These are phyloP conservation scores for Lotmaria passim DNA, from an alignment of 208 protist genomes.

Conservation along the genomic window DNA sequence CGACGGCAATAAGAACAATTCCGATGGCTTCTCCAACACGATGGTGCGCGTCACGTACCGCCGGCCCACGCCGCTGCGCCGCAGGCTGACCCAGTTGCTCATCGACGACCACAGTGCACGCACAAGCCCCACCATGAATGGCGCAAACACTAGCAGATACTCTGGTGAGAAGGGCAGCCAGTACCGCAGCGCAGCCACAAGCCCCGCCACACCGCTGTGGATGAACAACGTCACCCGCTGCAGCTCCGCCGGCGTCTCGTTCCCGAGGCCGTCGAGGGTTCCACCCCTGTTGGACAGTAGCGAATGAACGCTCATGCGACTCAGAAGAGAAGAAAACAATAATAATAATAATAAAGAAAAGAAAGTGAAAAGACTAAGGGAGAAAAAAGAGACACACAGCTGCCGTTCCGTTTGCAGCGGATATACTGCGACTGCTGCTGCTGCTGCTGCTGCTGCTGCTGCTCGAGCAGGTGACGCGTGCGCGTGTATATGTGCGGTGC, in stretches of 20 bases:
- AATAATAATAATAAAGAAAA: neutral
- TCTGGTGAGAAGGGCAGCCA: conserved; percentile 22
- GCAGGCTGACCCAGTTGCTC: neutral
- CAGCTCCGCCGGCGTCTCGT: neutral
- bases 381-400: neutral
- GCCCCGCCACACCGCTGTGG: conserved; percentile 2
- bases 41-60: conserved; percentile 15
- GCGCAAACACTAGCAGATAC: conserved; percentile 31
- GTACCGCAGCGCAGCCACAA: conserved; percentile 12
- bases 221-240: conserved; percentile 12
- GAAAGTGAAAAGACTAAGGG: neutral
- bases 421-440: too few relatives aligned
- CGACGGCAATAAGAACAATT: conserved; percentile 23
- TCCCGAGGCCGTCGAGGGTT: neutral
- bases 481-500: too few relatives aligned
- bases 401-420: too few relatives aligned
- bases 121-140: conserved; percentile 33
- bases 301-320: neutral
- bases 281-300: neutral
- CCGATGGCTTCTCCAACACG: conserved; percentile 29
- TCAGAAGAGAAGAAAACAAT: too few relatives aligned
- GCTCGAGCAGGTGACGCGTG: too few relatives aligned
- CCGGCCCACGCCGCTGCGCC: conserved; percentile 9
- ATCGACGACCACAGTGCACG: conserved; percentile 34
- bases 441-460: too few relatives aligned